Evolutionary conservation across 2,329 filamentous ascomycete species (phyloP).

Genomic region (Colletotrichum sidae): DNA sequence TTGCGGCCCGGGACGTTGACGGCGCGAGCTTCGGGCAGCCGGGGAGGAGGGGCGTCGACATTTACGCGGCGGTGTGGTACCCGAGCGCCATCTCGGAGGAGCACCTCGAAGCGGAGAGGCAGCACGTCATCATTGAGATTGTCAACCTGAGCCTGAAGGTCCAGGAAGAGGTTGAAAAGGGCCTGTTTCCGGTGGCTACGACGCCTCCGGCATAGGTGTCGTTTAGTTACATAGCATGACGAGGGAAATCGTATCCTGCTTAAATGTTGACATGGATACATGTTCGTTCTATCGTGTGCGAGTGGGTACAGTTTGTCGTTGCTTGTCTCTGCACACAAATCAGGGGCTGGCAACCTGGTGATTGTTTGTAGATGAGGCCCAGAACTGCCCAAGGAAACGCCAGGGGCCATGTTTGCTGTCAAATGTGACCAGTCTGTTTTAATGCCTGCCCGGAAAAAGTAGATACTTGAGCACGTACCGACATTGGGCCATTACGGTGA

Average conservation of each 20-base stretch:
- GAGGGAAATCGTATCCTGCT: not conserved
- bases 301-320: not conserved
- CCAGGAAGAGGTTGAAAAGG: slow-evolving; percentile 37
- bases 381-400: too few relatives aligned
- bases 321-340: not conserved
- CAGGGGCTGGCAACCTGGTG: too few relatives aligned
- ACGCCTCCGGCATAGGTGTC: slow-evolving; percentile 4
- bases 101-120: slow-evolving; percentile 41
- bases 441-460: too few relatives aligned
- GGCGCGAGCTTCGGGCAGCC: slow-evolving; percentile 23
- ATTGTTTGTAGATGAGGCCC: too few relatives aligned
- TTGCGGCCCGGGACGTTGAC: slow-evolving; percentile 39
- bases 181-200: slow-evolving; percentile 6
- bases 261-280: not conserved
- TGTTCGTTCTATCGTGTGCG: too few relatives aligned
- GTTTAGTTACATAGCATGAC: not conserved
- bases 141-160: slow-evolving; percentile 39
- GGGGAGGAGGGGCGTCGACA: slow-evolving; percentile 30
- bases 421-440: too few relatives aligned
- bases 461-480: too few relatives aligned
- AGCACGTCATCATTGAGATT: slow-evolving; percentile 42
- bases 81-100: slow-evolving; percentile 38
- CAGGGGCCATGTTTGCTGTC: too few relatives aligned
- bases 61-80: slow-evolving; percentile 42
- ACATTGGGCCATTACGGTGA: too few relatives aligned